Evolutionary conservation across 768 basidiomycete genomes (phyloP).

Genomic region (Myochromella boudieri): DNA sequence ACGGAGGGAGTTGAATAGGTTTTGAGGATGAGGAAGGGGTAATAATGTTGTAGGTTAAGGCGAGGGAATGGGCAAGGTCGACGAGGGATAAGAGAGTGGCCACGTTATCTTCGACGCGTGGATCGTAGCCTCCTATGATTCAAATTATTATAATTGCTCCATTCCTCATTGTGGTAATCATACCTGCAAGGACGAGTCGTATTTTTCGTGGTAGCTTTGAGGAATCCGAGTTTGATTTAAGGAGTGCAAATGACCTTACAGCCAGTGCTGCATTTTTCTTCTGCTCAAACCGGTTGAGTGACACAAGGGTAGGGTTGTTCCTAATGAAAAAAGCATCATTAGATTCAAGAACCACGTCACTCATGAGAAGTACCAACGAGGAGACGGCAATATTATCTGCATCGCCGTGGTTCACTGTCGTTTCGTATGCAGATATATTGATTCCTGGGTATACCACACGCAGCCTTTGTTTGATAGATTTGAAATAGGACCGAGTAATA

Average conservation of each 20-base stretch:
- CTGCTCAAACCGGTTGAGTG: constrained; percentile 92
- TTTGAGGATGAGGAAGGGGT: constrained; percentile 44
- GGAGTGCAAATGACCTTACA: constrained; percentile 68
- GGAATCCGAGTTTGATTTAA: constrained; percentile 33
- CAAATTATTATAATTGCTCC: neutral
- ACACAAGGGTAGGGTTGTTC: constrained; percentile 71
- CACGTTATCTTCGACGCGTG: constrained; percentile 82
- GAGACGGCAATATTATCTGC: constrained; percentile 52
- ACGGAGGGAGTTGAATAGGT: constrained; percentile 35
- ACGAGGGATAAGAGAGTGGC: constrained; percentile 64
- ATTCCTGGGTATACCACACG: constrained; percentile 96
- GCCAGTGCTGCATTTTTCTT: constrained; percentile 93
- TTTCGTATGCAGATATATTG: constrained; percentile 72
- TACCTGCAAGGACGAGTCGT: constrained; percentile 81
- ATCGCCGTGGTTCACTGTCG: constrained; percentile 37
- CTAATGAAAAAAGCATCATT: constrained; percentile 29
- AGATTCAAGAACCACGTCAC: neutral
- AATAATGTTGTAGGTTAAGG: constrained; percentile 59
- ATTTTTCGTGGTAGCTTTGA: constrained; percentile 32
- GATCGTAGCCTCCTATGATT: constrained; percentile 81
- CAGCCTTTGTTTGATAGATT: constrained; percentile 59
- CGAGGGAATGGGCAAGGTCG: constrained; percentile 49
- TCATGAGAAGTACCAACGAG: constrained; percentile 46
- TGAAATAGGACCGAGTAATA: constrained; percentile 76
- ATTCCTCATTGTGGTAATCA: constrained; percentile 10